Base-by-base conservation (phyloP, 2,329 filamentous ascomycete genomes). In the Aspergillus thermomutatus region DNA sequence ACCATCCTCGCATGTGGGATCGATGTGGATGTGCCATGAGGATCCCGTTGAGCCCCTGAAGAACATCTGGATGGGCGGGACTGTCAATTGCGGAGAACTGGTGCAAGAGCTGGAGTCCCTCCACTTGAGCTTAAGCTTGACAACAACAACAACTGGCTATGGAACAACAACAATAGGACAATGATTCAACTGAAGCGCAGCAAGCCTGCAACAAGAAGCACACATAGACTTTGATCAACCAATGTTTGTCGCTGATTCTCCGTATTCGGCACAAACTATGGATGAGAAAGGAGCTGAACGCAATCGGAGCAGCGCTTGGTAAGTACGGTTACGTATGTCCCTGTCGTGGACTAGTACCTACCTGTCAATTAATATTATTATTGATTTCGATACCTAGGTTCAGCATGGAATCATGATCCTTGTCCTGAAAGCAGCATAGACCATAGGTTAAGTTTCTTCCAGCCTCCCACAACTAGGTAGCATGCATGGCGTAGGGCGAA, bases 1-100 rank as follows among this genome's bases (percentile, higher is more conserved):
- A 59, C 56, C 57, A 59, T 60, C 59, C 57, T 50, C 51, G 56
- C 53, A 58, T 64, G 63, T 65, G 63, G 63, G 56, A 64, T 61
- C 31, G 17, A 37, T 64, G 63, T 65, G 63, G 63, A 65, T 65
- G 63, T 64, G 63, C 61, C 63, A 64, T 63, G 60, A 65, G 60
- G 61, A 53, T 45, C 41, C 41, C 41, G 41, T 56, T 59, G 56
- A 62, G 60, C 58, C 53, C 50, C 50, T 50, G 52, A 57, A 54
- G 57, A 59, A 55, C 62, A 57, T 63, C 61, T 58, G 52, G 54
- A 57, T 43, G 52, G 49, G 61, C 63, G 63, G 63, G 60, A 59
- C 63, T 60, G 61, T 64, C 57, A 57, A 65, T 55, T 63, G 63
- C 63, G 61, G 63, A 65, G 62, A 63, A 64, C 50, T 45, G 56